phyloP scores from a whole-genome alignment of 768 basidiomycete species.

The Gloeostereum incarnatum region DNA sequence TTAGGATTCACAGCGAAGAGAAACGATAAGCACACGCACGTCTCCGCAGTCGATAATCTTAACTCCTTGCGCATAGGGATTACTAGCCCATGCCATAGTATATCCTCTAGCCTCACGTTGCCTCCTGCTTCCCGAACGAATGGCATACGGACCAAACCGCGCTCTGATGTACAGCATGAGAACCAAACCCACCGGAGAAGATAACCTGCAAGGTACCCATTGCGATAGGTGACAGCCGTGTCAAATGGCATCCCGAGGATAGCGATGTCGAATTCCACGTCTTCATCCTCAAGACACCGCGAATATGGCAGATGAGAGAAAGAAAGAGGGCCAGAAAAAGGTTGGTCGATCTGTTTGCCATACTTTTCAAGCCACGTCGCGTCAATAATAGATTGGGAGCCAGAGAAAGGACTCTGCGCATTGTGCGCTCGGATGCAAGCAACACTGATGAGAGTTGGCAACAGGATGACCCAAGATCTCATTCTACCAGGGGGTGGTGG shows the following conservation, averaged over 20 bases:
- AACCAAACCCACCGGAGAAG: not conserved
- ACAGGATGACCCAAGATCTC: too few species aligned
- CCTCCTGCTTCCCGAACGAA: conserved; percentile 70
- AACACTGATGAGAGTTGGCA: not conserved
- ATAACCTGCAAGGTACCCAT: conserved; percentile 30
- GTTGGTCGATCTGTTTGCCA: conserved; percentile 62
- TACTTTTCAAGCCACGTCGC: conserved; percentile 63
- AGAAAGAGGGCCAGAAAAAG: conserved; percentile 71
- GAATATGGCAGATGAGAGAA: conserved; percentile 79
- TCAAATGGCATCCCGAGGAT: conserved; percentile 78
- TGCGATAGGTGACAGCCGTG: conserved; percentile 54
- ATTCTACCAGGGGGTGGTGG: too few species aligned
- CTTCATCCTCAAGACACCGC: conserved; percentile 56
- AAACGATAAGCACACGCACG: conserved; percentile 26
- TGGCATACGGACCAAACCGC: conserved; percentile 81
- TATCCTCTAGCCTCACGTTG: conserved; percentile 51
- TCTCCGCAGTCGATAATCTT: conserved; percentile 81
- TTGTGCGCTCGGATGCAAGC: not conserved
- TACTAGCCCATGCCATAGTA: conserved; percentile 61
- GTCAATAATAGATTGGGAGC: too few species aligned
- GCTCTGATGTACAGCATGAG: conserved; percentile 46
- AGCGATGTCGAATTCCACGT: conserved; percentile 58
- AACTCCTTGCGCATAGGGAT: conserved; percentile 49
- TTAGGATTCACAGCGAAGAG: conserved; percentile 1
- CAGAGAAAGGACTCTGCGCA: not conserved